Evolutionary conservation across 352 stramenopile genomes (phyloP), one percentile per base, ranked within the genome.

Genomic region (Achlya hypogyna): DNA sequence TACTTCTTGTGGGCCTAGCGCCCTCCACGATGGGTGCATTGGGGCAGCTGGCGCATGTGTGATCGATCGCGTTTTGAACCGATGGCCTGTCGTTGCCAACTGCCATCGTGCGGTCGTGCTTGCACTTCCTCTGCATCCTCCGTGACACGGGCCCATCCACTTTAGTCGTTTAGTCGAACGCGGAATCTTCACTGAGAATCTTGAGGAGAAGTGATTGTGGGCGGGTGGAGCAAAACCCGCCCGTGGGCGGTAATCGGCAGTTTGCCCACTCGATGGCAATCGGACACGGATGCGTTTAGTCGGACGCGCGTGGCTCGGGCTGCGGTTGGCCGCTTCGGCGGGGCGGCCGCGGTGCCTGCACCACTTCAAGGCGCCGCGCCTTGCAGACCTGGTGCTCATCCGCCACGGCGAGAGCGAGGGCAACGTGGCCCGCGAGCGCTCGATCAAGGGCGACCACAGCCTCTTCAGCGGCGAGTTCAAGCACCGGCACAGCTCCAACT

Each of bases 351-450:
- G 60, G 9, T 20, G 5, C 20, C 34, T 67, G 47, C 60, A 67
- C 28, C 60, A 72, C 28, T 77, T 77, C 47, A 51, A 72, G 4
- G 70, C 81, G 31, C 82, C 81, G 20, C 82, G 86, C 2, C 76
- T 95, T 18, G 75, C 77, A 1, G 86, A 95, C 64, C 72, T 95
- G 49, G 84, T 95, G 59, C 80, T 95, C n/a, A 91, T 95, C 51
- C 86, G 87, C 38, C 87, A 96, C 64, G 87, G 87, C 58, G 85
- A 96, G 75, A 93, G 84, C 69, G 87, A 96, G 71, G 87, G 87
- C 49, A 96, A 96, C 65, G 79, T 96, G 56, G 87, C 87, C 52
- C 81, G 86, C 47, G 82, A 93, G 63, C 76, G 83, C 10, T 93
- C 86, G n/a, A 71, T 93, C 31, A 74, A 82, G 34, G 87, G 87